A percentile compares a stretch with the other conserved stretches of the same genome.
These are phyloP conservation scores for Wallacemonas sp. DNA, from an alignment of 208 protist species.

Conservation along the genomic window DNA sequence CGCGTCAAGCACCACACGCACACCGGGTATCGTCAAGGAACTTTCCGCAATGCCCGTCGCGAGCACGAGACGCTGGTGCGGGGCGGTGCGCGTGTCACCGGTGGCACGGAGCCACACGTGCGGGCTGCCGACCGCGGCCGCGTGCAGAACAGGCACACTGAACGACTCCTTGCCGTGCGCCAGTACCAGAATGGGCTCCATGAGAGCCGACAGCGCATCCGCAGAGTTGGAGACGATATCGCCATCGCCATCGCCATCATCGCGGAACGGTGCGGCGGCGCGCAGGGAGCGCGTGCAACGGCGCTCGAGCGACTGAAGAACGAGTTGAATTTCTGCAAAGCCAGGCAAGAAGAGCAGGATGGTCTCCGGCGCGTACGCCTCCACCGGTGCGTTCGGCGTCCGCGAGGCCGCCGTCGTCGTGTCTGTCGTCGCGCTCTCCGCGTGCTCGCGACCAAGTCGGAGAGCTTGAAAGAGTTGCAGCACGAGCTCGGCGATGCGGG, in stretches of 20 bases:
- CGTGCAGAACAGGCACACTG: conserved; percentile 62
- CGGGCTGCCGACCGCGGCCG: conserved; percentile 60
- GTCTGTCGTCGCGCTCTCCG: neutral
- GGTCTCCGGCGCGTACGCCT: conserved; percentile 33
- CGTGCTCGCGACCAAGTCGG: conserved; percentile 12
- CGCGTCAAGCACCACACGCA: conserved; percentile 66
- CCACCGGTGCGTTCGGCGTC: neutral
- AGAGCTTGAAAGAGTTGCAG: conserved; percentile 56
- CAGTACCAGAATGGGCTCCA: conserved; percentile 31
- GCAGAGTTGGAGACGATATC: neutral
- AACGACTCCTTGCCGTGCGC: conserved; percentile 55
- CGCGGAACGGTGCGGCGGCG: neutral
- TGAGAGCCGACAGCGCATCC: neutral
- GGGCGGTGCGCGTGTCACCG: conserved; percentile 27
- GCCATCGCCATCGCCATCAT: neutral
- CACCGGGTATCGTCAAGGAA: conserved; percentile 78
- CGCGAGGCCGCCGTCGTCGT: neutral
- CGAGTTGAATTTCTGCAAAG: conserved; percentile 64
- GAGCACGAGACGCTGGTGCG: conserved; percentile 57
- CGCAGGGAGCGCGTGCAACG: conserved; percentile 26
- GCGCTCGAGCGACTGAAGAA: conserved; percentile 57
- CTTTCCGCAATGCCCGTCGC: conserved; percentile 80
- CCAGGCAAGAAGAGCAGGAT: conserved; percentile 79
- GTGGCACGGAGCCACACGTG: conserved; percentile 43
- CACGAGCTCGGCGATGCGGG: conserved; percentile 40